Evolutionary conservation across 164 flowering plant genomes (phyloP).

Genomic region (Platanus orientalis): DNA sequence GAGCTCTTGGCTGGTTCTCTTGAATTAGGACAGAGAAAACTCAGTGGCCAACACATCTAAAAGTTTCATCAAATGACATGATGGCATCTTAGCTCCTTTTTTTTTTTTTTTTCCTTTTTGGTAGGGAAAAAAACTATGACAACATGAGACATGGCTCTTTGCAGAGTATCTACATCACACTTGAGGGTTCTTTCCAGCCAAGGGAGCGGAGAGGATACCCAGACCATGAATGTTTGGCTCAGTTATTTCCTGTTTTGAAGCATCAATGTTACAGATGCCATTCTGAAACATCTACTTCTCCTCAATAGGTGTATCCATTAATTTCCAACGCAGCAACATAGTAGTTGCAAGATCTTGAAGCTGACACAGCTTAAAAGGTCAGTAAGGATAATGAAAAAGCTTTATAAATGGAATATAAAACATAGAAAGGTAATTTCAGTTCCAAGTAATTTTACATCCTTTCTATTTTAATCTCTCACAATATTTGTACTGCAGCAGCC

Average conservation of each 20-base stretch:
- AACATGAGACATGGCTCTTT: too few relatives aligned
- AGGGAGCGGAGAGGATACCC: too few relatives aligned
- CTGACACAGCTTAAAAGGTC: slow-evolving; percentile 27
- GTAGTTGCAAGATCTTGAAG: slow-evolving; percentile 70
- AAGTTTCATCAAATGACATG: too few relatives aligned
- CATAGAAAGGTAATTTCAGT: background rate
- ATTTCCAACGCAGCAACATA: slow-evolving; percentile 72
- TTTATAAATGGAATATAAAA: background rate
- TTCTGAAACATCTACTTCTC: slow-evolving; percentile 74
- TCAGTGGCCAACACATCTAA: too few relatives aligned
- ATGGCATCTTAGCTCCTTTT: too few relatives aligned
- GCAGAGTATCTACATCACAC: too few relatives aligned
- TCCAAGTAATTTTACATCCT: slow-evolving; percentile 41
- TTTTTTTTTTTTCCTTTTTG: too few relatives aligned
- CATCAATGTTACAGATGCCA: slow-evolving; percentile 65
- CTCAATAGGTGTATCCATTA: slow-evolving; percentile 81
- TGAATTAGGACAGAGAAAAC: too few relatives aligned
- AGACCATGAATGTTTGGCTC: slow-evolving; percentile 54
- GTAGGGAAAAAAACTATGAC: too few relatives aligned
- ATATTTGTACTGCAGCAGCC: slow-evolving; percentile 31
- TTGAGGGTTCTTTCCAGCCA: too few relatives aligned
- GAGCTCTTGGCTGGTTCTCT: too few relatives aligned
- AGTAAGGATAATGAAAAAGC: background rate
- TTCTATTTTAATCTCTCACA: slow-evolving; percentile 53
- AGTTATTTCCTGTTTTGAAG: slow-evolving; percentile 62